These are phyloP conservation scores for Musa schizocarpa DNA, from an alignment of 176 grass and related monocot species.

Conservation along the genomic window DNA sequence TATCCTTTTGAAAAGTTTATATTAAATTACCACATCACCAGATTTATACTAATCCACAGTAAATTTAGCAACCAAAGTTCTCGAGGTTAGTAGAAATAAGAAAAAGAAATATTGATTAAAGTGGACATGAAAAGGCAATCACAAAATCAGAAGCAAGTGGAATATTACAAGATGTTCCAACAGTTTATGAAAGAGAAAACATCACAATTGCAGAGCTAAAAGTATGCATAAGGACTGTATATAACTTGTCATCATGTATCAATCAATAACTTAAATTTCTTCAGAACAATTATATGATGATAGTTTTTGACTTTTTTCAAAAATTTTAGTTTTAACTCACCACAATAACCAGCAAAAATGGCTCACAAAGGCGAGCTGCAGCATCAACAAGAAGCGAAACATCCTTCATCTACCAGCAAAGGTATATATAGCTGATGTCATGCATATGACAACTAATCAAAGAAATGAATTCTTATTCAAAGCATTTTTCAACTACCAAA, in stretches of 20 bases:
- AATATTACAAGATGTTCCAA: too few species aligned
- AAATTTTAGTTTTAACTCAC: slow-evolving; percentile 56
- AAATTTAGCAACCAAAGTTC: background rate
- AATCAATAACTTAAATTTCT: background rate
- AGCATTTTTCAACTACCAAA: slow-evolving; percentile 90
- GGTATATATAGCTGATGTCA: slow-evolving; percentile 38
- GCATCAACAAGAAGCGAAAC: slow-evolving; percentile 87
- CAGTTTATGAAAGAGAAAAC: too few species aligned
- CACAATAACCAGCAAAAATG: slow-evolving; percentile 99
- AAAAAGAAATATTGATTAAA: background rate
- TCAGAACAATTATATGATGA: background rate
- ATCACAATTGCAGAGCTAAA: too few species aligned
- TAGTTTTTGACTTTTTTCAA: background rate
- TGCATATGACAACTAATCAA: slow-evolving; percentile 29
- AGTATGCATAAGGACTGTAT: too few species aligned
- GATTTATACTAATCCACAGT: background rate
- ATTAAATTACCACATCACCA: background rate
- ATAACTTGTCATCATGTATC: background rate
- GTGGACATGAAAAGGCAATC: too few species aligned
- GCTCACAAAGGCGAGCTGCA: slow-evolving; percentile 81
- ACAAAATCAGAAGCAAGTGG: too few species aligned
- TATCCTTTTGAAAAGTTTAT: background rate
- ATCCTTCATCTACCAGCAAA: slow-evolving; percentile 88
- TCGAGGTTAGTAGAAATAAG: background rate
- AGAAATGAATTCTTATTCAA: slow-evolving; percentile 49